These are phyloP conservation scores for Tillandsia leiboldiana DNA, from an alignment of 176 grass and related monocot species.

Conservation along the genomic window DNA sequence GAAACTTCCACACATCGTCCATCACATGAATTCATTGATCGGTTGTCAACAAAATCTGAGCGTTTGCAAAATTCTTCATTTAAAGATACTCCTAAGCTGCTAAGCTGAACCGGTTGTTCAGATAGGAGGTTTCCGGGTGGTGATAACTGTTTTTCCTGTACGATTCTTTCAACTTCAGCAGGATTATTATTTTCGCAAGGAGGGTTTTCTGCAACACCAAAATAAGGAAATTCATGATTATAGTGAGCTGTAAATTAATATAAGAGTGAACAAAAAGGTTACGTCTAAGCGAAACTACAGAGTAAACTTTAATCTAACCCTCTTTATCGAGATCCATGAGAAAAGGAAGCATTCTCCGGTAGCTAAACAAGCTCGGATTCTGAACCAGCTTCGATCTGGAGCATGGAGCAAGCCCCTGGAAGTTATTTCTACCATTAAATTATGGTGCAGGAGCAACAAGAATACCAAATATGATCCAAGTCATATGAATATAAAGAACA, in stretches of 20 bases:
- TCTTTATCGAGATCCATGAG: constrained; percentile 60
- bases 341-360: constrained; percentile 84
- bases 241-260: neutral
- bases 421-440: neutral
- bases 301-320: constrained; percentile 1
- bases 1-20: neutral
- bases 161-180: constrained; percentile 4
- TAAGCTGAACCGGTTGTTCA: neutral
- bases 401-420: constrained; percentile 41
- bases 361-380: constrained; percentile 56
- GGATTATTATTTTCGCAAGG: neutral
- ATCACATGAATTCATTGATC: constrained; percentile 2
- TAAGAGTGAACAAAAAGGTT: neutral
- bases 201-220: constrained; percentile 13
- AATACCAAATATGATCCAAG: neutral
- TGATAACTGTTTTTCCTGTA: constrained; percentile 8
- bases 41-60: constrained; percentile 22
- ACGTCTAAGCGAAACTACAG: neutral
- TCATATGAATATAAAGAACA: neutral
- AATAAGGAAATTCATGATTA: constrained; percentile 24
- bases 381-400: constrained; percentile 44
- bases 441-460: neutral
- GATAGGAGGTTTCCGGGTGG: neutral
- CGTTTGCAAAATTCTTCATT: constrained; percentile 18
- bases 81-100: constrained; percentile 5